Base-by-base conservation (phyloP, 257 asterid genomes). In the Gentiana dahurica region DNA sequence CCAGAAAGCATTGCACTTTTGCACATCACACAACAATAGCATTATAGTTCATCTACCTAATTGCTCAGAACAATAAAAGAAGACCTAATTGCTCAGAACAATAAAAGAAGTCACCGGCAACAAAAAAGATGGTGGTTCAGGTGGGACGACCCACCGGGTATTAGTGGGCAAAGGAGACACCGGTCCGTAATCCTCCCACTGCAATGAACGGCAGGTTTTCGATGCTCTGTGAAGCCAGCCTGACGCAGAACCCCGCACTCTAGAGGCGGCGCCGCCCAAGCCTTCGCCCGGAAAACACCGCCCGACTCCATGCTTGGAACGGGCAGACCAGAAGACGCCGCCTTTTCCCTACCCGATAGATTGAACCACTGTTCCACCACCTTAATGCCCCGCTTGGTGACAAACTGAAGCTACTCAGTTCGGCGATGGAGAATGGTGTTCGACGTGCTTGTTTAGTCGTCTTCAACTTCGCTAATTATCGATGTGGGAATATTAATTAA, bases 161-260 rank as follows among this genome's bases (percentile, higher is more conserved):
- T 15, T 15, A 15, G 24, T 15, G 24, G 24, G 24, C 24, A 15
- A 15, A 15, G 24, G 24, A 15, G 24, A 15, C 24, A 68, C 68
- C 41, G 36, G 50, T 46, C 52, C 35, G 68, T 62, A 15, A 37
- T 62, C 73, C 64, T 34, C 55, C 68, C 67, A 68, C 72, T 54
- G 63, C 72, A 7, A 0, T 12, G 64, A 68, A 60, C 33, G 59
- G 49, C 55, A 4, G 44, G 59, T 55, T 12, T 8, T 67, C 72
- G 72, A 50, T 67, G 72, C 67, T 61, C 72, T 67, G 63, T 67
- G 50, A 60, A 61, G 3, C 72, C 72, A 67, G 63, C 59, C 68
- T 61, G 9, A 41, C 68, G 73, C 64, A 0, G 24, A 8, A 10
- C 64, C 60, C 73, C 15, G 55, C 54, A 1, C 63, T 68, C 10